Percentiles rank a stretch among this genome's conserved stretches.
Conservation (phyloP, 257 asterid genomes). For the Oldenlandia corymbosa region DNA sequence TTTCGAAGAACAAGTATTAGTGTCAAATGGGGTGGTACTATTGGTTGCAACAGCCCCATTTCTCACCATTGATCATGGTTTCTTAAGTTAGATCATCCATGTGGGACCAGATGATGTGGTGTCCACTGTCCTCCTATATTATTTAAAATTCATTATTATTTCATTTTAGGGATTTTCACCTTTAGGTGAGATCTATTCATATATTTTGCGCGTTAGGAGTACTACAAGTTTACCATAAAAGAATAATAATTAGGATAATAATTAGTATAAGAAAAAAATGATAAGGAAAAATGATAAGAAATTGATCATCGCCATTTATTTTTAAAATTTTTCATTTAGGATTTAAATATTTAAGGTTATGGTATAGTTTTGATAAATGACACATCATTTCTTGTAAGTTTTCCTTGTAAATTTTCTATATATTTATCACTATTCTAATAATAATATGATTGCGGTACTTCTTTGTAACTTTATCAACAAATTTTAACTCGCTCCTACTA, state of each 20-base stretch:
- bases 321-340: too few relatives aligned
- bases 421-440: too few relatives aligned
- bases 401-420: too few relatives aligned
- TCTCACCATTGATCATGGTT: constrained; percentile 33
- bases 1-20: constrained; percentile 3
- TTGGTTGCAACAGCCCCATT: constrained; percentile 24
- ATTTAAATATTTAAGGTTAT: too few relatives aligned
- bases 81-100: constrained; percentile 13
- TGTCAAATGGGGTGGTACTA: constrained; percentile 23
- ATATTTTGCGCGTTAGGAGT: not conserved
- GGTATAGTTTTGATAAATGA: too few relatives aligned
- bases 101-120: constrained; percentile 31
- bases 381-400: too few relatives aligned
- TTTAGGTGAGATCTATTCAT: not conserved
- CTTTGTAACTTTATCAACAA: too few relatives aligned
- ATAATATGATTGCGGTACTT: too few relatives aligned
- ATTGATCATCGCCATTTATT: too few relatives aligned
- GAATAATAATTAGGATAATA: not conserved
- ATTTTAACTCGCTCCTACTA: too few relatives aligned
- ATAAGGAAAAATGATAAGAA: too few relatives aligned
- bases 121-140: constrained; percentile 27
- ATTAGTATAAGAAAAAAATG: too few relatives aligned
- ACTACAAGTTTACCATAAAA: not conserved
- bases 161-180: not conserved
- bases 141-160: constrained; percentile 11